phyloP scores from a whole-genome alignment of 495 filamentous ascomycete species.

The Penicillium ochrochloron region DNA sequence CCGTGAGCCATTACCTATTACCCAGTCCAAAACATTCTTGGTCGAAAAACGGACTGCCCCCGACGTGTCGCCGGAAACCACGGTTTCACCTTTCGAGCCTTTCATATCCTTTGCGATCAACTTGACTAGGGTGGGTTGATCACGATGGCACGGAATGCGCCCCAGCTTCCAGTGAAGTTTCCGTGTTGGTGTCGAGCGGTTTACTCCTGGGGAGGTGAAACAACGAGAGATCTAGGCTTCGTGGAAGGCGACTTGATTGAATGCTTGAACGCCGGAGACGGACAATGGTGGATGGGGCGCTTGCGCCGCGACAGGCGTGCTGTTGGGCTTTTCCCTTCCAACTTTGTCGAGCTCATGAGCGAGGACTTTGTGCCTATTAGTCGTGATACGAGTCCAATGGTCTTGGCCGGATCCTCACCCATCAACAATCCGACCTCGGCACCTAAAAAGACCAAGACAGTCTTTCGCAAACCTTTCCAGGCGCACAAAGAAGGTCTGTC shows the following conservation, averaged over 20 bases:
- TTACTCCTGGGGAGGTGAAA: conserved; percentile 98
- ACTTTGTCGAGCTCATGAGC: conserved; percentile 90
- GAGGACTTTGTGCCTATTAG: conserved; percentile 81
- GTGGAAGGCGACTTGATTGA: conserved; percentile 98
- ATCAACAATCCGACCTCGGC: conserved; percentile 53
- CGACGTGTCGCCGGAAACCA: background rate
- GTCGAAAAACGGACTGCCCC: background rate
- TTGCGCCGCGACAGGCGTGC: conserved; percentile 83
- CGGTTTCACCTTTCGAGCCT: background rate
- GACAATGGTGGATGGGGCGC: conserved; percentile 97
- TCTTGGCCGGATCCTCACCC: conserved; percentile 40
- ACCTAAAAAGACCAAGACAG: conserved; percentile 54
- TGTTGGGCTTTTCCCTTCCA: conserved; percentile 92
- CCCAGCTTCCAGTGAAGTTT: conserved; percentile 79
- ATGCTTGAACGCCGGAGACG: conserved; percentile 96
- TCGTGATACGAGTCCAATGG: conserved; percentile 75
- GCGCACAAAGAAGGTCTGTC: conserved; percentile 57
- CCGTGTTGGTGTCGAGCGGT: conserved; percentile 95
- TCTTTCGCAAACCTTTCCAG: conserved; percentile 59
- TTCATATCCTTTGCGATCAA: background rate
- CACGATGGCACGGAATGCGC: conserved; percentile 63
- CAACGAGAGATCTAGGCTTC: conserved; percentile 91
- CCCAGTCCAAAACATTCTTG: background rate
- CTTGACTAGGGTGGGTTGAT: conserved; percentile 6
- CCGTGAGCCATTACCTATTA: background rate